Conservation (phyloP, 1,139 yeast species). For the Blastobotrys indianensis region DNA sequence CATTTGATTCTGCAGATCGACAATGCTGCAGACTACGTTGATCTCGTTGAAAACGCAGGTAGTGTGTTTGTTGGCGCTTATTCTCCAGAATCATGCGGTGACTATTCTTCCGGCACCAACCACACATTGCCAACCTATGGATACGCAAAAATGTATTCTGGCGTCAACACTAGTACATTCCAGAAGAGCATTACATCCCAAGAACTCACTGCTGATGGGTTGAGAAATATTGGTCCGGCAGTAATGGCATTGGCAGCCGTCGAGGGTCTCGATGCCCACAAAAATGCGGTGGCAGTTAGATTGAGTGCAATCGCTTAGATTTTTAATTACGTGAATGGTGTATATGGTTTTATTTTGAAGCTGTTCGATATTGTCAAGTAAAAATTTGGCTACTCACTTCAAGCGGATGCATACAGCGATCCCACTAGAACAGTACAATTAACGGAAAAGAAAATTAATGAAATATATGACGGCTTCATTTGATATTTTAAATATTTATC, state of each 20-base stretch:
- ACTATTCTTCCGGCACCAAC: constrained; percentile 95
- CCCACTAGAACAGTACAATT: too few species aligned
- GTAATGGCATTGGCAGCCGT: constrained; percentile 96
- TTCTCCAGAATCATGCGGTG: constrained; percentile 98
- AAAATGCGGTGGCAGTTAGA: constrained; percentile 92
- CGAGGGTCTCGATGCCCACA: constrained; percentile 95
- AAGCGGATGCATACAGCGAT: too few species aligned
- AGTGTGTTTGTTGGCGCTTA: constrained; percentile 93
- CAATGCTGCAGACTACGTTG: constrained; percentile 66
- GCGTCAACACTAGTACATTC: constrained; percentile 93
- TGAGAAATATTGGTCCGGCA: constrained; percentile 83
- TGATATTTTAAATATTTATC: too few species aligned
- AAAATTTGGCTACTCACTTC: too few species aligned
- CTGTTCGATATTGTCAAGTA: too few species aligned
- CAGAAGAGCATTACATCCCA: constrained; percentile 93
- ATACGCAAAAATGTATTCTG: constrained; percentile 94
- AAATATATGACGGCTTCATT: too few species aligned
- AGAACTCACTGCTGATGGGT: constrained; percentile 78
- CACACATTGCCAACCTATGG: constrained; percentile 98
- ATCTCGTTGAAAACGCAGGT: constrained; percentile 84
- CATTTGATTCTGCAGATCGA: constrained; percentile 88
- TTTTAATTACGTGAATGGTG: background rate
- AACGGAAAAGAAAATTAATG: too few species aligned
- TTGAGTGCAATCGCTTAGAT: constrained; percentile 49
- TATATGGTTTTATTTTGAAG: constrained; percentile 8